Evolutionary conservation across 2,329 filamentous ascomycete species (phyloP).

Genomic region (Xylariaceae sp.): DNA sequence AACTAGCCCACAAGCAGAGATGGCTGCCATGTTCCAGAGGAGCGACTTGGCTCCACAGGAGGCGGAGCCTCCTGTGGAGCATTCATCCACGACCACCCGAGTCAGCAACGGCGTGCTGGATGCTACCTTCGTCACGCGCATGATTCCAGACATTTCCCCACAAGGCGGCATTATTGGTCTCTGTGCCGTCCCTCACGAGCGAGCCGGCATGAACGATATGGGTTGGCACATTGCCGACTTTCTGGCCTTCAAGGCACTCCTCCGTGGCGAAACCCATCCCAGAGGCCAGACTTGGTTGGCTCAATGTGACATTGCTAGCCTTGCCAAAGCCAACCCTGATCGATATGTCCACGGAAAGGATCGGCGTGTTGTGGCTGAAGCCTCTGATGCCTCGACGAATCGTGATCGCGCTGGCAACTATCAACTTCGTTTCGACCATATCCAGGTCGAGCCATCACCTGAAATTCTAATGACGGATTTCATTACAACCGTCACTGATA

Average conservation of each 20-base stretch:
- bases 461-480: slow-evolving; percentile 26
- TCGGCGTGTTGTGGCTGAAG: slow-evolving; percentile 25
- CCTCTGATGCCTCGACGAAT: slow-evolving; percentile 1
- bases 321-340: slow-evolving; percentile 24
- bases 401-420: not conserved
- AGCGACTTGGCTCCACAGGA: not conserved
- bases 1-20: no score
- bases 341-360: slow-evolving; percentile 30
- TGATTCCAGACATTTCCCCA: slow-evolving; percentile 24
- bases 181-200: slow-evolving; percentile 31
- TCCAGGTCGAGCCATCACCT: slow-evolving; percentile 26
- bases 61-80: slow-evolving; percentile 9
- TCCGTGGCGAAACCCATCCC: slow-evolving; percentile 21
- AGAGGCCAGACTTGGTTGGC: slow-evolving; percentile 33
- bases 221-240: slow-evolving; percentile 37
- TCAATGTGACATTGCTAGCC: slow-evolving; percentile 25
- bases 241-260: slow-evolving; percentile 34
- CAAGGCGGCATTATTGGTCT: slow-evolving; percentile 29
- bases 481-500: slow-evolving; percentile 17
- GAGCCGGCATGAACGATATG: slow-evolving; percentile 28
- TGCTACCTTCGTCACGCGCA: slow-evolving; percentile 27
- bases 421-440: slow-evolving; percentile 21
- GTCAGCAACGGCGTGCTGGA: slow-evolving; percentile 13
- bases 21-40: not conserved
- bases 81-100: not conserved